These are phyloP conservation scores for Phalaenopsis equestris DNA, from an alignment of 106 monocot species.

Conservation along the genomic window DNA sequence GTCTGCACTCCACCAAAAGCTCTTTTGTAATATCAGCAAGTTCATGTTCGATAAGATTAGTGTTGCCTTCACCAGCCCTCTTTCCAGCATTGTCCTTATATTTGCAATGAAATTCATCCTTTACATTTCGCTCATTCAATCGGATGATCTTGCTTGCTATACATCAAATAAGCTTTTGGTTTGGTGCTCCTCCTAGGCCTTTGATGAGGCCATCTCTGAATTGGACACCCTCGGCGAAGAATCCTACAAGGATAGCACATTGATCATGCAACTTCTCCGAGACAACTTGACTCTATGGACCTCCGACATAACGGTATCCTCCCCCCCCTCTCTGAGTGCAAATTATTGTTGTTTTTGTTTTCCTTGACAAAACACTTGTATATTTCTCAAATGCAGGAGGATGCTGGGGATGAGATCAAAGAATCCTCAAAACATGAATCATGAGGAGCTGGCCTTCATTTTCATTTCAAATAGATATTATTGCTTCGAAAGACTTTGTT, in stretches of 20 bases:
- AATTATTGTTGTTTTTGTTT: background rate
- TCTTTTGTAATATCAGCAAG: too few relatives aligned
- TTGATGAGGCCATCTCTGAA: slow-evolving; percentile 66
- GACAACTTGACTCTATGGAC: slow-evolving; percentile 52
- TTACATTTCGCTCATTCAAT: too few relatives aligned
- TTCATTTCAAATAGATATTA: background rate
- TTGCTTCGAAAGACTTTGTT: too few relatives aligned
- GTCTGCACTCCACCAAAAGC: too few relatives aligned
- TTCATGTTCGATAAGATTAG: too few relatives aligned
- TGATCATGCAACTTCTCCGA: slow-evolving; percentile 61
- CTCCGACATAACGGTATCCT: slow-evolving; percentile 43
- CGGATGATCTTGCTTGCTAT: too few relatives aligned
- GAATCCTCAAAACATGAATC: slow-evolving; percentile 20
- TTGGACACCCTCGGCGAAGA: slow-evolving; percentile 60
- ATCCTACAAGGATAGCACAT: slow-evolving; percentile 64
- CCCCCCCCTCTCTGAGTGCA: background rate
- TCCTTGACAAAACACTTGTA: background rate
- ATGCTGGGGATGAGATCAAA: slow-evolving; percentile 34
- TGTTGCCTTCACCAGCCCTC: too few relatives aligned
- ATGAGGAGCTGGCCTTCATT: slow-evolving; percentile 7
- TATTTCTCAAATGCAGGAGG: slow-evolving; percentile 28
- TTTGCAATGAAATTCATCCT: too few relatives aligned
- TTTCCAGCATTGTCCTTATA: too few relatives aligned
- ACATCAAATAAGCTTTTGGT: background rate
- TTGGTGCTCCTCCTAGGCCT: slow-evolving; percentile 22